Percentiles rank a stretch among this genome's conserved stretches.
These are phyloP conservation scores for Cyberlindnera maritima DNA, from an alignment of 805 yeast species.

Conservation along the genomic window DNA sequence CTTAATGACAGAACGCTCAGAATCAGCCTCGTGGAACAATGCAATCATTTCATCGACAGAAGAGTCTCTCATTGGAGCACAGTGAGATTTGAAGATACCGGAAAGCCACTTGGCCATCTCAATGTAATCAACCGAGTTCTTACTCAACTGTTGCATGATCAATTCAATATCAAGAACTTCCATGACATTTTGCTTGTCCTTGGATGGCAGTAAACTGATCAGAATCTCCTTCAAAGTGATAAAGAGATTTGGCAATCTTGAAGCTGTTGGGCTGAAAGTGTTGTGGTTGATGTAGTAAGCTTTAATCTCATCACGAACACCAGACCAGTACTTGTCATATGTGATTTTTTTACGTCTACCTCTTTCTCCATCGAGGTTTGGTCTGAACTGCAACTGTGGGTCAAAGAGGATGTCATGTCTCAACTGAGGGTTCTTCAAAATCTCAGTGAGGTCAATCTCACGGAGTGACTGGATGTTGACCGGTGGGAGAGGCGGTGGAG, in stretches of 20 bases:
- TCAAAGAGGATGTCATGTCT: conserved; percentile 92
- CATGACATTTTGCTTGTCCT: conserved; percentile 64
- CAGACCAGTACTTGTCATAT: conserved; percentile 82
- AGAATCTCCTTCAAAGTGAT: conserved; percentile 76
- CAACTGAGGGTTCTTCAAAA: conserved; percentile 85
- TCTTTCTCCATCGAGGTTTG: conserved; percentile 87
- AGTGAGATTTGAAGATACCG: conserved; percentile 76
- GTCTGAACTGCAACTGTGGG: conserved; percentile 88
- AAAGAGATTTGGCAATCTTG: conserved; percentile 61
- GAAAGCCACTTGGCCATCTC: conserved; percentile 73
- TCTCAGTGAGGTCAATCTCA: conserved; percentile 86
- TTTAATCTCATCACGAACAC: conserved; percentile 65
- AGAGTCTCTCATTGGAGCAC: conserved; percentile 93
- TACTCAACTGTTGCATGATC: conserved; percentile 68
- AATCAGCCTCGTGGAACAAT: conserved; percentile 37
- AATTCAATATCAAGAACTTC: conserved; percentile 77
- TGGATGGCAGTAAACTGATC: conserved; percentile 70
- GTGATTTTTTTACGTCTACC: conserved; percentile 73
- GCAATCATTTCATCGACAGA: conserved; percentile 82
- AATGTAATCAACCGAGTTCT: conserved; percentile 70
- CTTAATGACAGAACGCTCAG: conserved; percentile 32
- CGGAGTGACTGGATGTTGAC: conserved; percentile 76
- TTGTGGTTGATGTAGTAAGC: conserved; percentile 33
- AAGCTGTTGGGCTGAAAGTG: conserved; percentile 17
- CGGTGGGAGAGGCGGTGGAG: conserved; percentile 66